These are phyloP conservation scores for Sechiopsis laciniata DNA, from an alignment of 306 rosid genomes.

Conservation along the genomic window DNA sequence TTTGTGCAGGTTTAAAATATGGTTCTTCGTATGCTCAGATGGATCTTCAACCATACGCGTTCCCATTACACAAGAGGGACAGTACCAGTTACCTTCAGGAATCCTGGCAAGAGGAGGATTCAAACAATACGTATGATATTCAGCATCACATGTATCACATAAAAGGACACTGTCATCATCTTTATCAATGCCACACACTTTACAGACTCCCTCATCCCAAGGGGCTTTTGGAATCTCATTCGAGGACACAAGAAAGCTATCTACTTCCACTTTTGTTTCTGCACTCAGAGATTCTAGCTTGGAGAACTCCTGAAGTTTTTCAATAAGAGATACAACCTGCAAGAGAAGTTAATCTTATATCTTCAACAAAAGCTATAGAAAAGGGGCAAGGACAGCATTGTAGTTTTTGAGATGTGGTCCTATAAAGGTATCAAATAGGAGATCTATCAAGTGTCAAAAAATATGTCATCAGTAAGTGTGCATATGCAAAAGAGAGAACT, in stretches of 20 bases:
- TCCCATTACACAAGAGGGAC: conserved; percentile 83
- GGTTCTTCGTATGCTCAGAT: conserved; percentile 26
- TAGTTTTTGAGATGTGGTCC: neutral
- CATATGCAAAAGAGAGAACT: neutral
- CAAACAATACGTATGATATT: conserved; percentile 97
- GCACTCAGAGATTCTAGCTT: conserved; percentile 50
- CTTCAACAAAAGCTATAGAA: neutral
- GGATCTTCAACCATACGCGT: conserved; percentile 50
- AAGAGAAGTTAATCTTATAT: conserved; percentile 19
- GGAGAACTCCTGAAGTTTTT: conserved; percentile 54
- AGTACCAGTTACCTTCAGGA: conserved; percentile 99
- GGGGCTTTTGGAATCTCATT: conserved; percentile 91
- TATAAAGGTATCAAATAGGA: neutral
- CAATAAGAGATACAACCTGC: conserved; percentile 62
- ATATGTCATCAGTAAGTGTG: neutral
- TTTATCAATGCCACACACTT: conserved; percentile 97
- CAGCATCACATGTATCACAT: conserved; percentile 96
- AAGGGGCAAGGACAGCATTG: neutral
- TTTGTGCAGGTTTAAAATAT: conserved; percentile 35
- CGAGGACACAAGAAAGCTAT: conserved; percentile 45
- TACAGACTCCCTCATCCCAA: conserved; percentile 99
- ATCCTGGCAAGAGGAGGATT: conserved; percentile 98
- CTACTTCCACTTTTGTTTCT: conserved; percentile 63
- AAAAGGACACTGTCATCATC: conserved; percentile 95
- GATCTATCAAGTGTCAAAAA: conserved; percentile 6